Base-by-base conservation (phyloP, 176 grass and related monocot genomes). In the Aegilops bicornis region DNA sequence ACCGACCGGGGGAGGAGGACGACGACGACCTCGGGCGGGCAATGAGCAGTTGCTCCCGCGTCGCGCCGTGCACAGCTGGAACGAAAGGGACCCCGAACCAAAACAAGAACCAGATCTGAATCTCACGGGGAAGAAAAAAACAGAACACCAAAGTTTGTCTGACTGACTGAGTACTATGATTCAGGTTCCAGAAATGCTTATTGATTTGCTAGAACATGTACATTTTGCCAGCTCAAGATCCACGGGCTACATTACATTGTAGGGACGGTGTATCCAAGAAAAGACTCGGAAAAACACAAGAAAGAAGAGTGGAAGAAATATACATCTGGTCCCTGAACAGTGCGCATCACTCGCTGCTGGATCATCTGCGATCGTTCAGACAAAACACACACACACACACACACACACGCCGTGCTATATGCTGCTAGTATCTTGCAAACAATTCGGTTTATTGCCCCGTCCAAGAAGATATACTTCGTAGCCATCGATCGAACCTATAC, bases 91-190 rank as follows among this genome's bases (percentile, higher is more conserved):
- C 90, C 10, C 76, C 6, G 76, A 76, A 87, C 0, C 73, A 2
- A 37, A 69, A 29, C 24, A 82, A 91, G 89, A 91, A 88, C 89
- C 80, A 85, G 85, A 88, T 91, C 88, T 86, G 83, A 90, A 78
- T 74, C 58, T 62, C 75, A n/a, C 58, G 0, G 39, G 20, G n/a
- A 6, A 35, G 20, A 1, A 4, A 2, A 6, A 17, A 31, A 59
- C 13, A 22, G 13, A 78, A 43, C 13, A 10, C 14, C 40, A 76
- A 76, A 20, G 15, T 59, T 58, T 64, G 16, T 20, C 45, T 42
- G 33, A 2, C 56, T 52, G 4, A 22, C 17, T 22, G 3, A 33
- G 9, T 23, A 73, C 70, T 23, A 12, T 54, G 37, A 22, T 19
- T 16, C 16, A 12, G 10, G 36, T 19, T 24, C n/a, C 48, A n/a